Percentiles rank a stretch among this genome's conserved stretches.
Evolutionary conservation across 1,139 yeast species (phyloP).

Genomic region (Yamadazyma triangularis): DNA sequence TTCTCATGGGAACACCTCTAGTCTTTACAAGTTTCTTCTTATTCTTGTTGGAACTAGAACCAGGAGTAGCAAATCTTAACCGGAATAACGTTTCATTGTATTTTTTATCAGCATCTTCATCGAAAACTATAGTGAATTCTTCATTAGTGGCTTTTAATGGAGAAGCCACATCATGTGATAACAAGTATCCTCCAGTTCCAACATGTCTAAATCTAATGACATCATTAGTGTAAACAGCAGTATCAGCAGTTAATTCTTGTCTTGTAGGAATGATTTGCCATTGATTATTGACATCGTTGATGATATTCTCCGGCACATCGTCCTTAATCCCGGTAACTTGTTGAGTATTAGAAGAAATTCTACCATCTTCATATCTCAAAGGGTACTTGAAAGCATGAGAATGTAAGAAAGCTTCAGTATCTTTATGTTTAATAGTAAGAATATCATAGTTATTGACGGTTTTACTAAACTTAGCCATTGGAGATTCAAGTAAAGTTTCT

Average conservation of each 20-base stretch:
- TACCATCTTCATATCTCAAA: slow-evolving; percentile 90
- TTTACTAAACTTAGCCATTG: slow-evolving; percentile 66
- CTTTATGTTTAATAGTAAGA: slow-evolving; percentile 72
- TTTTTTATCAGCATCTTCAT: slow-evolving; percentile 32
- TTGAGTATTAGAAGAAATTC: slow-evolving; percentile 92
- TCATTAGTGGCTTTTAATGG: slow-evolving; percentile 87
- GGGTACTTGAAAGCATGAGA: slow-evolving; percentile 79
- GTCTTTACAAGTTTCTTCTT: slow-evolving; percentile 57
- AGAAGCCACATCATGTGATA: slow-evolving; percentile 98
- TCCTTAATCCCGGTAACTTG: slow-evolving; percentile 73
- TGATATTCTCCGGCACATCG: slow-evolving; percentile 36
- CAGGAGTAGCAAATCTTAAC: slow-evolving; percentile 47
- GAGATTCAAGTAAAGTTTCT: slow-evolving; percentile 82
- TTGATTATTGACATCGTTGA: slow-evolving; percentile 60
- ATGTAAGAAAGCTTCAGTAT: slow-evolving; percentile 71
- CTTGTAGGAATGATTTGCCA: slow-evolving; percentile 82
- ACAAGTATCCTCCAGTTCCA: slow-evolving; percentile 68
- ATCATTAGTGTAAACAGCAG: slow-evolving; percentile 50
- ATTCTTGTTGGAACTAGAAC: slow-evolving; percentile 35
- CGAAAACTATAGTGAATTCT: slow-evolving; percentile 75
- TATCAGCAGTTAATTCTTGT: slow-evolving; percentile 28
- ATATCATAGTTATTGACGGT: slow-evolving; percentile 71
- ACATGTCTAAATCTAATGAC: slow-evolving; percentile 77
- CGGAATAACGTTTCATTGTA: slow-evolving; percentile 78
- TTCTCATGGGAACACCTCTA: slow-evolving; percentile 60